phyloP scores from a whole-genome alignment of 768 basidiomycete genomes.

The Brasilioporus rufonigricans region DNA sequence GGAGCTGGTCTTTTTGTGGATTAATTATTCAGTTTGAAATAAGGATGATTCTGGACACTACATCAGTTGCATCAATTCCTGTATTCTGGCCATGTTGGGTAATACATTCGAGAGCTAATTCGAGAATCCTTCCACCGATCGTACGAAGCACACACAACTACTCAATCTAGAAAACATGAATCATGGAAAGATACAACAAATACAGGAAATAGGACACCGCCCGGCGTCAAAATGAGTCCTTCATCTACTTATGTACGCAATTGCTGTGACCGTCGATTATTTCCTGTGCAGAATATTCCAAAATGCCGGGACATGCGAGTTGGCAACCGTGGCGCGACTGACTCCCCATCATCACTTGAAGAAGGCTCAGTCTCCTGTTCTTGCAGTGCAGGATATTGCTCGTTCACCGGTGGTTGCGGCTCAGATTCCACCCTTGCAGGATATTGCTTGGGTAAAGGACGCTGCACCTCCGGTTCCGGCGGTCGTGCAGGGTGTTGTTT shows the following conservation, averaged over 20 bases:
- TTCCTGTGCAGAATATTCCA: constrained; percentile 40
- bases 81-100: background rate
- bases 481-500: constrained; percentile 20
- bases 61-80: background rate
- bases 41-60: background rate
- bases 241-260: constrained; percentile 9
- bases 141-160: constrained; percentile 7
- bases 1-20: constrained; percentile 25
- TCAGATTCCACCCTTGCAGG: background rate
- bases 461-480: background rate
- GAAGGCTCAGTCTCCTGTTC: constrained; percentile 7
- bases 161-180: constrained; percentile 6
- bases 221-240: background rate
- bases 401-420: constrained; percentile 20
- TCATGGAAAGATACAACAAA: constrained; percentile 6
- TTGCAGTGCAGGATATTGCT: constrained; percentile 19
- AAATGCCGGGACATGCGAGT: constrained; percentile 27
- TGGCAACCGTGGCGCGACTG: constrained; percentile 8
- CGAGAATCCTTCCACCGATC: constrained; percentile 3
- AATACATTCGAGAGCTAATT: constrained; percentile 7
- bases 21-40: too few relatives aligned
- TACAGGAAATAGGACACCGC: constrained; percentile 1
- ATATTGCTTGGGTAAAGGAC: constrained; percentile 28
- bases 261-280: constrained; percentile 16
- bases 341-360: constrained; percentile 4